phyloP scores from a whole-genome alignment of 352 stramenopile genomes.

The Pseudoperonospora humuli region DNA sequence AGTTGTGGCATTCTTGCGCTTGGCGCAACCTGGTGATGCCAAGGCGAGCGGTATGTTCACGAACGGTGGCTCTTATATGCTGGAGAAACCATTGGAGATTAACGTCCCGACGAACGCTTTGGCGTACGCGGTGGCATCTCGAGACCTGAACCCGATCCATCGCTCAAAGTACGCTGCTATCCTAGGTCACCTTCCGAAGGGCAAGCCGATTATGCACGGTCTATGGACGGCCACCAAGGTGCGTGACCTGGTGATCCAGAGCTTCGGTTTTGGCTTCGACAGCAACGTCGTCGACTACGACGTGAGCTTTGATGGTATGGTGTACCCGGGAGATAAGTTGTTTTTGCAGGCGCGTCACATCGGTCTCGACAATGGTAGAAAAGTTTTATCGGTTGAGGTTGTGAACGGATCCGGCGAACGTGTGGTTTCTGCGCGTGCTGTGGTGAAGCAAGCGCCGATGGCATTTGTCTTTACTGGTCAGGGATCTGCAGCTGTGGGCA shows the following conservation, averaged over 20 bases:
- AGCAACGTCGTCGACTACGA: constrained; percentile 66
- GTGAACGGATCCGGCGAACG: constrained; percentile 64
- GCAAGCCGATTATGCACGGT: constrained; percentile 82
- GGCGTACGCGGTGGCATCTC: constrained; percentile 69
- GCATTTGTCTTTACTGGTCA: constrained; percentile 86
- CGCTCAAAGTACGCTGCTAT: constrained; percentile 65
- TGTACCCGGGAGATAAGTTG: constrained; percentile 76
- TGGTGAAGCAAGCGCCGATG: constrained; percentile 58
- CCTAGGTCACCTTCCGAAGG: constrained; percentile 62
- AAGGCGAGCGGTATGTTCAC: constrained; percentile 26
- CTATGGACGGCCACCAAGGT: constrained; percentile 86
- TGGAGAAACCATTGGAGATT: constrained; percentile 61
- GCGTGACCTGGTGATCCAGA: constrained; percentile 48
- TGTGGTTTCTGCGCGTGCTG: constrained; percentile 59
- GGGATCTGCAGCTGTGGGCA: constrained; percentile 69
- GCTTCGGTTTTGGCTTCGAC: constrained; percentile 45
- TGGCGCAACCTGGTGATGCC: constrained; percentile 22
- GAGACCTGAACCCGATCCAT: constrained; percentile 85
- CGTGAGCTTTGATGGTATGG: constrained; percentile 82
- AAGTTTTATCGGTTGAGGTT: constrained; percentile 68
- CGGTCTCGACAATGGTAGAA: constrained; percentile 50
- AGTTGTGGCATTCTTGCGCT: constrained; percentile 33
- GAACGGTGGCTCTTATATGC: constrained; percentile 57
- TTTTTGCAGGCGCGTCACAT: constrained; percentile 73
- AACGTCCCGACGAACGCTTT: constrained; percentile 53